Evolutionary conservation across 1,284 basidiomycete species (phyloP), one percentile per base, ranked within the genome.

Genomic region (Schizophyllum amplum): DNA sequence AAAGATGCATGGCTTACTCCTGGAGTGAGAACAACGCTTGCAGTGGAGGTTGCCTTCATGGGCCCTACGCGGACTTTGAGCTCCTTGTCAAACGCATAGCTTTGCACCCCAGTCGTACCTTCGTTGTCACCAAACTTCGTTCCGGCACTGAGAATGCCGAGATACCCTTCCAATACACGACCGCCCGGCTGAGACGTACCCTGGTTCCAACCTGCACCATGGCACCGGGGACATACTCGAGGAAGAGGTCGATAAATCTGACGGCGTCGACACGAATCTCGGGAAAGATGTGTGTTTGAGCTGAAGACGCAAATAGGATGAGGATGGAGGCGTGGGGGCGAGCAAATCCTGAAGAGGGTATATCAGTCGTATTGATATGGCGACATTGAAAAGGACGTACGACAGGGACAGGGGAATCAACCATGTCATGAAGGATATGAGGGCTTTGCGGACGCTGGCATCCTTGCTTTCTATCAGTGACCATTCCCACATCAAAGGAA

Each of bases 281-380:
- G 7, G 94, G 93, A 69, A 94, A 96, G 57, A 99, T 97, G 66
- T 97, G 90, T 0, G 92, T 94, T 68, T 97, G 87, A 0, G 93
- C 93, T 4, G 95, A 96, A 1, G 92, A 86, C 0, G 87, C 85
- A 69, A 94, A 97, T 13, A 98, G 81, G 17, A 96, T 75, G 1
- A 97, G 75, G 0, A 85, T 66, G 0, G 87, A 78, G 4, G 86
- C 79, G 68, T 93, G 92, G 5, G 89, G 92, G 74, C 65, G 1
- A 93, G 71, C 55, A 82, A 79, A 54, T 82, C 78, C 90, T 87
- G 60, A 54, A 60, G n/a, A 52, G 55, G n/a, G 17, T 53, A 21
- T 50, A 23, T 54, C 48, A 48, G 54, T 52, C 26, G 55, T 21
- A 58, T 42, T 47, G 6, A 54, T 5, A 1, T 21, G 1, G 22